Percentiles rank a stretch among this genome's conserved stretches.
These are phyloP conservation scores for Candida glucosophila DNA, from an alignment of 1,139 yeast genomes.

Conservation along the genomic window DNA sequence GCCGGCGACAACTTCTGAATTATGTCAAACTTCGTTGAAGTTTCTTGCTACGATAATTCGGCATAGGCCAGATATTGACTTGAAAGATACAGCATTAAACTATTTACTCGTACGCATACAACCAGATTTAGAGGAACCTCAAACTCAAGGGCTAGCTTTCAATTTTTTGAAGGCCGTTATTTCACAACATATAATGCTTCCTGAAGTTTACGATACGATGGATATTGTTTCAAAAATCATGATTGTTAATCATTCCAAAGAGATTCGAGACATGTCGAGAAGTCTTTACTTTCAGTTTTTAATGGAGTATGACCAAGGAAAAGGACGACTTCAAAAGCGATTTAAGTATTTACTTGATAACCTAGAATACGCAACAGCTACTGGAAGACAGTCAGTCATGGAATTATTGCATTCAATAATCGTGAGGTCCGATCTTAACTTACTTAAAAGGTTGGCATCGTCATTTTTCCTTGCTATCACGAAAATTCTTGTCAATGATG, in stretches of 20 bases:
- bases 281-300: slow-evolving; percentile 77
- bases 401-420: slow-evolving; percentile 72
- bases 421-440: slow-evolving; percentile 54
- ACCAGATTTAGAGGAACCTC: slow-evolving; percentile 90
- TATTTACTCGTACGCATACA: slow-evolving; percentile 67
- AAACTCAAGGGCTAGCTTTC: slow-evolving; percentile 81
- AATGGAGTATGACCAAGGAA: slow-evolving; percentile 93
- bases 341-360: slow-evolving; percentile 78
- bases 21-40: slow-evolving; percentile 76
- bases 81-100: slow-evolving; percentile 68
- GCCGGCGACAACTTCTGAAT: slow-evolving; percentile 69
- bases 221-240: slow-evolving; percentile 73
- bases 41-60: slow-evolving; percentile 68
- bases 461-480: slow-evolving; percentile 81
- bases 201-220: slow-evolving; percentile 88
- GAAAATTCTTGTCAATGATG: slow-evolving; percentile 71
- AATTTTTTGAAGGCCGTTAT: slow-evolving; percentile 72
- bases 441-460: slow-evolving; percentile 53
- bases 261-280: slow-evolving; percentile 80
- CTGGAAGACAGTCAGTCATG: slow-evolving; percentile 87
- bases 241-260: slow-evolving; percentile 83
- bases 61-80: slow-evolving; percentile 53
- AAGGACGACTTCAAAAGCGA: slow-evolving; percentile 76
- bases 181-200: slow-evolving; percentile 63
- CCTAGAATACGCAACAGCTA: slow-evolving; percentile 74